These are phyloP conservation scores for Aristolochia contorta DNA, from an alignment of 164 flowering plant genomes.

Conservation along the genomic window DNA sequence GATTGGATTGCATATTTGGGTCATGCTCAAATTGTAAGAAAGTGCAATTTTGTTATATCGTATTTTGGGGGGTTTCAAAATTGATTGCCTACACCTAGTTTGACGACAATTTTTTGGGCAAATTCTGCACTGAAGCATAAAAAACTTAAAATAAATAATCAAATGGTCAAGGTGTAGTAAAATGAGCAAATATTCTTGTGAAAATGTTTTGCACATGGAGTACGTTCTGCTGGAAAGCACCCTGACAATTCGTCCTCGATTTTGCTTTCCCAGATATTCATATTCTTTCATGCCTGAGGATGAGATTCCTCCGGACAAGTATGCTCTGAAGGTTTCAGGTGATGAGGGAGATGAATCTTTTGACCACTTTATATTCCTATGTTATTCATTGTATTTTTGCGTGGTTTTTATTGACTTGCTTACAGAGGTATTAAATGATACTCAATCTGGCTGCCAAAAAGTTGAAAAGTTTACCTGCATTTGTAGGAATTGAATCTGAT, in stretches of 20 bases:
- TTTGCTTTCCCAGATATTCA: slow-evolving; percentile 58
- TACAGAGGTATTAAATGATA: background rate
- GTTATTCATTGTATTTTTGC: background rate
- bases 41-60: no score
- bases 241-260: slow-evolving; percentile 3
- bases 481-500: background rate
- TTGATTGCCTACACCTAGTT: background rate
- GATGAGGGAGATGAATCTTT: slow-evolving; percentile 2
- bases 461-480: background rate
- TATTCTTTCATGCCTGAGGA: slow-evolving; percentile 51
- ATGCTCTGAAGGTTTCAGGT: slow-evolving; percentile 72
- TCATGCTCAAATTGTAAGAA: no score
- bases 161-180: background rate
- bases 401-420: background rate
- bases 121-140: background rate
- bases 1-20: no score
- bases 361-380: background rate
- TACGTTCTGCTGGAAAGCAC: background rate
- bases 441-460: background rate
- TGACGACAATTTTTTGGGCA: background rate
- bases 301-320: slow-evolving; percentile 64
- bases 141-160: background rate
- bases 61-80: no score
- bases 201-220: background rate
- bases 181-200: background rate